A percentile compares a stretch with the other conserved stretches of the same genome.
Conservation (phyloP, 768 basidiomycete genomes). For the Boletus tylopilopsis region DNA sequence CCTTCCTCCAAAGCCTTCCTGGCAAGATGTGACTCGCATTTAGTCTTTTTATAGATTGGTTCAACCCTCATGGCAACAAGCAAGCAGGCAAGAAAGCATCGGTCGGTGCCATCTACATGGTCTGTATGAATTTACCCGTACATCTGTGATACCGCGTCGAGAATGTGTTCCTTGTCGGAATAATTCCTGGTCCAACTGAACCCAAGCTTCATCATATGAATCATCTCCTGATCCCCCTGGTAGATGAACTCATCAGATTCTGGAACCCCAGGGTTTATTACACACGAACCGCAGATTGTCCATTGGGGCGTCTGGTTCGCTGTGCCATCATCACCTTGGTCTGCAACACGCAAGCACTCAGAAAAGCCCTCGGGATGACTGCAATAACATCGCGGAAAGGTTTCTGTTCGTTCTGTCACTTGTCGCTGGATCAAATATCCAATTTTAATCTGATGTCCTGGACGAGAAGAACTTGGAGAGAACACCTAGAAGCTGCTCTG, state of each 20-base stretch:
- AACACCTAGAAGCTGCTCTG: too few species aligned
- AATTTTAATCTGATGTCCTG: not conserved
- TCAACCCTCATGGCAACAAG: not conserved
- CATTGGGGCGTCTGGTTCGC: not conserved
- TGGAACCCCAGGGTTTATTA: not conserved
- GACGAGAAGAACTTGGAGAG: not conserved
- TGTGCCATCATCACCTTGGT: not conserved
- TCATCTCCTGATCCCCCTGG: not conserved
- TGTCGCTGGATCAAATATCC: not conserved
- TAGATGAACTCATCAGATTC: not conserved
- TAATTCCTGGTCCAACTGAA: not conserved
- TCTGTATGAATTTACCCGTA: not conserved
- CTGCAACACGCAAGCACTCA: not conserved
- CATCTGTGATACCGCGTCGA: not conserved
- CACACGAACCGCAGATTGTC: too few species aligned
- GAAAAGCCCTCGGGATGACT: not conserved
- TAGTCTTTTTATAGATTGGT: not conserved
- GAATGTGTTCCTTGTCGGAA: not conserved
- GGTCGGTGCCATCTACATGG: not conserved
- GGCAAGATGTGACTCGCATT: not conserved
- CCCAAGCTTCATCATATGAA: not conserved
- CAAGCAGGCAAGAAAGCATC: not conserved
- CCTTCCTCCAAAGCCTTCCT: too few species aligned
- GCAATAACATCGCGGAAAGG: not conserved
- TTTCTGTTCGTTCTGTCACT: not conserved